Base-by-base conservation (phyloP, 306 rosid genomes). In the Cucumis hystrix region DNA sequence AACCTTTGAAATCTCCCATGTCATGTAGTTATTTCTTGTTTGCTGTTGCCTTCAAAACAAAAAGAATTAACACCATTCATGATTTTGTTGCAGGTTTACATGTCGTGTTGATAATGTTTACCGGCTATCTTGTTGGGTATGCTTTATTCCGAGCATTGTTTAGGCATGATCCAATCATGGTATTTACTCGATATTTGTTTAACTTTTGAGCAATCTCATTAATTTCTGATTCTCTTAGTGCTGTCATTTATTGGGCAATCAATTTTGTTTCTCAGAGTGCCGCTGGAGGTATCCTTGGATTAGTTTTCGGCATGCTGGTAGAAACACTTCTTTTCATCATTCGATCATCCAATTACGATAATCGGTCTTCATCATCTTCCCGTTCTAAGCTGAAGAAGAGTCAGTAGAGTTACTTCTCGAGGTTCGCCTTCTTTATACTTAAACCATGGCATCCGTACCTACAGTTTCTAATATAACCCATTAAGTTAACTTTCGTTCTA, bases 301-400 rank as follows among this genome's bases (percentile, higher is more conserved):
- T 91, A 86, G 92, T 90, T 41, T 87, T 85, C 60, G 94, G 88
- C 84, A 87, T 91, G 98, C 88, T 94, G n/a, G 94, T 94, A 40
- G 97, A 93, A 79, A 90, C 98, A 71, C 87, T 93, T 85, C 93
- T 91, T 83, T 93, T 91, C 90, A 93, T 93, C 78, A 85, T 86
- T 52, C 84, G 85, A 86, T 76, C 84, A 40, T 81, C 87, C 40
- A 80, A 69, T 70, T 78, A 86, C 65, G 87, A 85, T 66, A 78
- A 70, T 3, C 81, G 76, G 75, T 54, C 90, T 18, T 78, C 90
- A 41, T 78, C 90, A 33, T 67, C 79, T 83, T 80, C 92, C 82
- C 80, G 81, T 75, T 83, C 89, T 61, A 78, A 58, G 61, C 80
- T 66, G 64, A 91, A 91, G 90, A 93, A 93, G 87, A 86, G 83